Evolutionary conservation across 2,329 filamentous ascomycete species (phyloP).

Genomic region (Ophiognomonia clavigignenti-juglandacearum): DNA sequence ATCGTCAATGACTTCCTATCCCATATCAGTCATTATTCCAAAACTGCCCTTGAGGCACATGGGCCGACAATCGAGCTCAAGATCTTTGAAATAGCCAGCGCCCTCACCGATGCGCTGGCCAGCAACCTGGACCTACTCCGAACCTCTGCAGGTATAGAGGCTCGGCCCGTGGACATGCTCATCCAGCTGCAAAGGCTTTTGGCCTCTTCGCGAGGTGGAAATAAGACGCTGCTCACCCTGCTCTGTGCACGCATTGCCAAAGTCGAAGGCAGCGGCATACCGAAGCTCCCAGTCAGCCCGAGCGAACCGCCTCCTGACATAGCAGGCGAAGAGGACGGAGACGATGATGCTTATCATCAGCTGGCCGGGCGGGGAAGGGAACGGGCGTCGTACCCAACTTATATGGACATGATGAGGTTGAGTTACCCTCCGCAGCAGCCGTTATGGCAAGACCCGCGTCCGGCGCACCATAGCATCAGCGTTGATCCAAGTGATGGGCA

Average conservation of each 20-base stretch:
- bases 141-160: slow-evolving; percentile 10
- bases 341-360: not conserved
- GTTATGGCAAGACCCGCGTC: slow-evolving; percentile 6
- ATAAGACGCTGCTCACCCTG: slow-evolving; percentile 32
- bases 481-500: slow-evolving; percentile 1
- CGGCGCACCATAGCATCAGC: slow-evolving; percentile 1
- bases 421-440: slow-evolving; percentile 2
- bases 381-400: not conserved
- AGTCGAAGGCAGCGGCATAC: slow-evolving; percentile 9
- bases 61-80: slow-evolving; percentile 44
- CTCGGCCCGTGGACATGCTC: slow-evolving; percentile 31
- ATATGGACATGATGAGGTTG: slow-evolving; percentile 1
- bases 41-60: slow-evolving; percentile 42
- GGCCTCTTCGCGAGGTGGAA: slow-evolving; percentile 37
- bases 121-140: slow-evolving; percentile 18
- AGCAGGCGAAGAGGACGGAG: slow-evolving; percentile 9
- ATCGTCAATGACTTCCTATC: slow-evolving; percentile 42
- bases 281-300: slow-evolving; percentile 1
- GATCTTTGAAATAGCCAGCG: slow-evolving; percentile 41
- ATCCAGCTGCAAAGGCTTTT: slow-evolving; percentile 33
- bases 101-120: slow-evolving; percentile 35
- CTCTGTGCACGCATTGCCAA: slow-evolving; percentile 23
- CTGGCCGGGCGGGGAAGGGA: not conserved
- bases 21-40: slow-evolving; percentile 37
- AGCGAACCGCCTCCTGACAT: slow-evolving; percentile 1